Evolutionary conservation across 768 basidiomycete species (phyloP).

Genomic region (Trametes elegans): DNA sequence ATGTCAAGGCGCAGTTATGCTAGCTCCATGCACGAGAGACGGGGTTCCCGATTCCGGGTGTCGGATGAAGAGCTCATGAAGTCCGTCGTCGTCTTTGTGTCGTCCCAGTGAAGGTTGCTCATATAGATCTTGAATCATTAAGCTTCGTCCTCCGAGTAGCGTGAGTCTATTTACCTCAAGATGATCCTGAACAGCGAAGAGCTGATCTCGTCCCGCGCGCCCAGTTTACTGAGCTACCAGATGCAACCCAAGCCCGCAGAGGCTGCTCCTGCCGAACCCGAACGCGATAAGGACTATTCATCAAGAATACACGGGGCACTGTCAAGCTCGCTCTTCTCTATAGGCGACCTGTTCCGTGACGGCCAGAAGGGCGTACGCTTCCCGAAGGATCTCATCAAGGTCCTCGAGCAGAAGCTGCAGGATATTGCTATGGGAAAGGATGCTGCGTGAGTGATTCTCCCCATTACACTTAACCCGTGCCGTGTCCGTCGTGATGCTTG

Average conservation of each 20-base stretch:
- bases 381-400: slow-evolving; percentile 91
- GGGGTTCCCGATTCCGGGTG: slow-evolving; percentile 72
- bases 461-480: neutral
- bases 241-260: slow-evolving; percentile 54
- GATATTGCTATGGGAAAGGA: slow-evolving; percentile 94
- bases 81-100: slow-evolving; percentile 43
- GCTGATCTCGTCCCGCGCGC: slow-evolving; percentile 16
- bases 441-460: slow-evolving; percentile 59
- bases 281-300: slow-evolving; percentile 59
- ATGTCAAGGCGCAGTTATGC: slow-evolving; percentile 79
- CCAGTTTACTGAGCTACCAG: slow-evolving; percentile 71
- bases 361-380: slow-evolving; percentile 87
- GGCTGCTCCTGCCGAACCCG: slow-evolving; percentile 31
- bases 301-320: slow-evolving; percentile 66
- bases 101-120: slow-evolving; percentile 18
- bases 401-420: slow-evolving; percentile 85
- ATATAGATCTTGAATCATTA: neutral
- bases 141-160: slow-evolving; percentile 84
- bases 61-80: slow-evolving; percentile 86
- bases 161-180: slow-evolving; percentile 44
- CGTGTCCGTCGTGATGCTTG: neutral
- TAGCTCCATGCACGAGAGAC: slow-evolving; percentile 66
- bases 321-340: slow-evolving; percentile 50
- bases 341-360: slow-evolving; percentile 78
- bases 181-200: slow-evolving; percentile 7